Evolutionary conservation across 176 grass and related monocot genomes (phyloP), one percentile per base, ranked within the genome.

Genomic region (Secale cereale): DNA sequence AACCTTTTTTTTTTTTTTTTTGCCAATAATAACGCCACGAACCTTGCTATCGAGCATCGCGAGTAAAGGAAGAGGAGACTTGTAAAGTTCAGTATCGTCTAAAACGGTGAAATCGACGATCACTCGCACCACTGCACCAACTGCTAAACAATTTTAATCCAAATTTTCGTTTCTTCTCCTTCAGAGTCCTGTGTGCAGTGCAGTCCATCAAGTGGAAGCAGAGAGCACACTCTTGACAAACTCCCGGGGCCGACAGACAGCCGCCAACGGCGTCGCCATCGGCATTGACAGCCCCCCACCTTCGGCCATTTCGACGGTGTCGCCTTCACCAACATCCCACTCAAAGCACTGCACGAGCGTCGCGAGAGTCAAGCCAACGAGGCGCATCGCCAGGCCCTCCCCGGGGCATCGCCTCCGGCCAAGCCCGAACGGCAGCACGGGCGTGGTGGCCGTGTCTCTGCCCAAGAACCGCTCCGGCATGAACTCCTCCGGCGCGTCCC

Each of bases 281-380:
- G 82, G 69, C 82, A 89, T 85, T 0, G 65, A 23, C 65, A 79
- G 22, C 27, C 87, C 87, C 0, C 2, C 16, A 11, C 61, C 90
- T 78, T 90, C 93, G 0, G 61, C 13, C 90, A 92, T 88, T 72
- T 93, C 91, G 15, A 91, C 12, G 23, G 23, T 64, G 22, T 26
- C 33, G 6, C 17, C 80, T 7, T 57, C n/a, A 3, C 29, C 27
- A 0, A 50, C 41, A 2, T 73, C 81, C 91, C 91, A 93, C 22
- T 95, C 88, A 43, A 95, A 95, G 82, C 91, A 95, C 25, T 95
- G 91, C 30, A 95, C 4, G 19, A 93, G 61, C 1, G 83, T 79
- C 4, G 88, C 94, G 4, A 91, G 17, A 1, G 86, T 65, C 65
- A 87, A 15, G 41, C 79, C 11, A 2, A 95, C 26, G 8, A 91